These are phyloP conservation scores for Plectosphaerella cucumerina DNA, from an alignment of 2,329 filamentous ascomycete species.

Conservation along the genomic window DNA sequence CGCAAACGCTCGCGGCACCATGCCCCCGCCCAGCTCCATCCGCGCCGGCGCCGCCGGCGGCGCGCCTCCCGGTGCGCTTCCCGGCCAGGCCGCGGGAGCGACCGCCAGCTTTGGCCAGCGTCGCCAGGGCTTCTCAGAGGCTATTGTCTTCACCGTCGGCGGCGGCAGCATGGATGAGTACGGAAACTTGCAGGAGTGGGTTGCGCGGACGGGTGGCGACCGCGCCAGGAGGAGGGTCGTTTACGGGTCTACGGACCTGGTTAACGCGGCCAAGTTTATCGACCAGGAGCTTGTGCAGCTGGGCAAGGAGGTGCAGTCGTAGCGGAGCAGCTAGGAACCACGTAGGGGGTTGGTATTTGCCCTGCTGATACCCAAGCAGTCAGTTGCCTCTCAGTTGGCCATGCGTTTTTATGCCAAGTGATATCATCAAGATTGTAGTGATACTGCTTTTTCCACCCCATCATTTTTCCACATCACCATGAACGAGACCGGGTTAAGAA, in stretches of 20 bases:
- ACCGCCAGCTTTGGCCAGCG: constrained; percentile 86
- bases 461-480: background rate
- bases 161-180: constrained; percentile 99
- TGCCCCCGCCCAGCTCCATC: constrained; percentile 71
- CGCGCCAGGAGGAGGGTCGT: constrained; percentile 75
- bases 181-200: constrained; percentile 96
- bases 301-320: constrained; percentile 49
- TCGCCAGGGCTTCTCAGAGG: constrained; percentile 83
- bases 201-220: constrained; percentile 66
- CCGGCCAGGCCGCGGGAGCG: constrained; percentile 53
- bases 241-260: constrained; percentile 86
- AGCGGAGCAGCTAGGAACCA: background rate
- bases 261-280: constrained; percentile 66
- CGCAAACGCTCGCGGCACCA: constrained; percentile 85
- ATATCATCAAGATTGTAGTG: no score
- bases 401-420: no score
- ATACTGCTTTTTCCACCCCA: no score
- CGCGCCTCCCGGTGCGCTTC: constrained; percentile 42
- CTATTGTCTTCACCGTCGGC: constrained; percentile 90
- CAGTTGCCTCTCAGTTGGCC: no score
- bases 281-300: constrained; percentile 58
- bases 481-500: no score
- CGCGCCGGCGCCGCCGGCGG: constrained; percentile 38
- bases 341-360: no score
- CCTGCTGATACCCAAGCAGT: no score